A percentile compares a stretch with the other conserved stretches of the same genome.
phyloP scores from a whole-genome alignment of 768 basidiomycete genomes.

The Suillus cothurnatus region DNA sequence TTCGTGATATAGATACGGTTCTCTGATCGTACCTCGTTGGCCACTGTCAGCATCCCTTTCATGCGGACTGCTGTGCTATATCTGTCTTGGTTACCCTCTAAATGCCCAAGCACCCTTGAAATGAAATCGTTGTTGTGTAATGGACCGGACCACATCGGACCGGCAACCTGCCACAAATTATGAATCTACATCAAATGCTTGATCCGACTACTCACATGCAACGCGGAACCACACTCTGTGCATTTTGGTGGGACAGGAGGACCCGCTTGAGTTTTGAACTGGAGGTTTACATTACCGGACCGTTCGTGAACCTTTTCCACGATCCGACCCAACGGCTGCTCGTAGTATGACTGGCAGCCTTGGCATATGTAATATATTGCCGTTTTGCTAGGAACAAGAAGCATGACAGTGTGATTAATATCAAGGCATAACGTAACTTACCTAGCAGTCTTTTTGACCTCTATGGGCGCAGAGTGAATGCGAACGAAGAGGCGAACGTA shows the following conservation, averaged over 20 bases:
- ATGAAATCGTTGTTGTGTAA: constrained; percentile 81
- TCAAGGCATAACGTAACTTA: constrained; percentile 38
- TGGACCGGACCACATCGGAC: constrained; percentile 96
- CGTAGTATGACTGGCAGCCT: constrained; percentile 78
- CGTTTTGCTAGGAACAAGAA: constrained; percentile 63
- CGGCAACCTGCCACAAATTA: constrained; percentile 65
- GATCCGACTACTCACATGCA: constrained; percentile 60
- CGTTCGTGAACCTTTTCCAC: constrained; percentile 59
- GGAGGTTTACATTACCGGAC: constrained; percentile 57
- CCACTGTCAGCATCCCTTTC: constrained; percentile 94
- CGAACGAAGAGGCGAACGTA: constrained; percentile 93
- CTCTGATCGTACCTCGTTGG: constrained; percentile 68
- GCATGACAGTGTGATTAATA: constrained; percentile 8
- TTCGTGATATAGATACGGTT: neutral
- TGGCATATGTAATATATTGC: constrained; percentile 84
- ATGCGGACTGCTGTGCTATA: constrained; percentile 85
- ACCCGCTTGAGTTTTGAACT: constrained; percentile 73
- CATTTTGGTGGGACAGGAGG: constrained; percentile 71
- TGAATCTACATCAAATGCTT: neutral
- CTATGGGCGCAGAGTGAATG: constrained; percentile 67
- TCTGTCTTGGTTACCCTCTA: constrained; percentile 58
- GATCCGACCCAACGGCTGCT: constrained; percentile 83
- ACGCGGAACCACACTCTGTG: constrained; percentile 73
- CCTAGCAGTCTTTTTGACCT: constrained; percentile 85
- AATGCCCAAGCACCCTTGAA: constrained; percentile 69